Evolutionary conservation across 2,329 filamentous ascomycete genomes (phyloP), one percentile per base, ranked within the genome.

Genomic region (Gyromitra esculenta): DNA sequence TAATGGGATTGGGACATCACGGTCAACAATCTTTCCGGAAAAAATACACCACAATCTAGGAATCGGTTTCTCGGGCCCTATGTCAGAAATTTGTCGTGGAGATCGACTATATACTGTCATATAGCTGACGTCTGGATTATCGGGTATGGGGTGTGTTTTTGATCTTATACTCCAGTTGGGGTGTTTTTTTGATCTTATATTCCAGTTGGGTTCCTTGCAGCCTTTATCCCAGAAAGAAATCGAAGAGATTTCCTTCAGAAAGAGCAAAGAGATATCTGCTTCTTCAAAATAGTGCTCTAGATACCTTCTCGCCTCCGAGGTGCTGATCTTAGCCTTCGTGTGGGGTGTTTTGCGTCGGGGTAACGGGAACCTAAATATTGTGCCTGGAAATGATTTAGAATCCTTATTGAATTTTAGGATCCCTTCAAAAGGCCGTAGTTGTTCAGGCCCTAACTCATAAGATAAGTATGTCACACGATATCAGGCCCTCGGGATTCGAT

Each of bases 291-390:
- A 78, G 9, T 50, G 6, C 1, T 60, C 54, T 11, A 78, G 52
- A 25, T 25, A 21, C 8, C 5, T 35, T 25, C 59, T 59, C 25
- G 73, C 35, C 2, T 71, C 50, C 0, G 25, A 59, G 13, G 60
- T 31, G 31, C 31, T 13, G 13, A 56, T 41, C 6, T 64, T 63
- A n/a, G 5, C n/a, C 41, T 50, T 41, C 15, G 21, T 6, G 5
- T 13, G n/a, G 2, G 15, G 21, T 35, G 35, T 18, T 15, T 41
- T n/a, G 15, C 43, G 41, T 39, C n/a, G 54, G 2, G 60, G 54
- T 4, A 77, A 21, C 13, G 77, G 77, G 62, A 79, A 79, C 21
- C 77, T 66, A 13, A 77, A 79, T 2, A 79, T 21, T 5, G 77
- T 79, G 13, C 77, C 77, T 35, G 43, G 41, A 50, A 72, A 79